phyloP scores from a whole-genome alignment of 2,329 filamentous ascomycete genomes.

The Curvularia lunata region DNA sequence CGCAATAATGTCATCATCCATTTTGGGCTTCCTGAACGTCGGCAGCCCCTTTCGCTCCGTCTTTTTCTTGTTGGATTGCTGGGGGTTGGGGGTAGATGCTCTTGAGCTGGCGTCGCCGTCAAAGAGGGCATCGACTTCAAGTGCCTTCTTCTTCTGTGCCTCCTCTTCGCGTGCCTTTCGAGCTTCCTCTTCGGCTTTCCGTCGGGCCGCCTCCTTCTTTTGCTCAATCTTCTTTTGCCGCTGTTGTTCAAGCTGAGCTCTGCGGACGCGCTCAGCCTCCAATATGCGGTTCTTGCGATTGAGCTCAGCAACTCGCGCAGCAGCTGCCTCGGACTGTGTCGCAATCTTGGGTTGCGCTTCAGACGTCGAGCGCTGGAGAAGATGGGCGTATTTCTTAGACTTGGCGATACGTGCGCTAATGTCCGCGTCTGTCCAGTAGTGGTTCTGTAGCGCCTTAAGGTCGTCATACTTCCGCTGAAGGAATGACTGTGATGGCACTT shows the following conservation, averaged over 20 bases:
- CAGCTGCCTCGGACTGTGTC: slow-evolving; percentile 66
- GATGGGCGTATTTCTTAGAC: slow-evolving; percentile 58
- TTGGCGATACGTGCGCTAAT: slow-evolving; percentile 79
- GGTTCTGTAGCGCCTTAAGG: slow-evolving; percentile 79
- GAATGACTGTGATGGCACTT: slow-evolving; percentile 73
- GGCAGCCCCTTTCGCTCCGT: slow-evolving; percentile 61
- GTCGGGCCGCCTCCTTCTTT: slow-evolving; percentile 53
- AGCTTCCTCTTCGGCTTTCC: slow-evolving; percentile 57
- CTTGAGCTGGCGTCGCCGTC: slow-evolving; percentile 53
- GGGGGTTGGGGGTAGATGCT: slow-evolving; percentile 53
- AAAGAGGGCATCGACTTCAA: slow-evolving; percentile 56
- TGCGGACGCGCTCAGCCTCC: slow-evolving; percentile 89
- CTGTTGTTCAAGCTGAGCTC: slow-evolving; percentile 81
- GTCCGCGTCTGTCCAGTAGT: slow-evolving; percentile 82
- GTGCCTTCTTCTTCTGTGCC: slow-evolving; percentile 38
- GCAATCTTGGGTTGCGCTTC: slow-evolving; percentile 64
- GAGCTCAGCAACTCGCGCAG: slow-evolving; percentile 81
- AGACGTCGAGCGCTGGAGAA: slow-evolving; percentile 70
- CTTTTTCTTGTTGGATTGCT: slow-evolving; percentile 63
- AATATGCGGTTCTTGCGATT: slow-evolving; percentile 84
- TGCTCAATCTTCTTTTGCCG: slow-evolving; percentile 46
- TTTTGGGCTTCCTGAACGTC: slow-evolving; percentile 76
- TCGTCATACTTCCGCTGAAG: slow-evolving; percentile 76
- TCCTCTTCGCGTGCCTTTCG: slow-evolving; percentile 53
- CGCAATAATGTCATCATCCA: slow-evolving; percentile 92